Conservation (phyloP, 768 basidiomycete genomes). For the Agrocybe pediades region DNA sequence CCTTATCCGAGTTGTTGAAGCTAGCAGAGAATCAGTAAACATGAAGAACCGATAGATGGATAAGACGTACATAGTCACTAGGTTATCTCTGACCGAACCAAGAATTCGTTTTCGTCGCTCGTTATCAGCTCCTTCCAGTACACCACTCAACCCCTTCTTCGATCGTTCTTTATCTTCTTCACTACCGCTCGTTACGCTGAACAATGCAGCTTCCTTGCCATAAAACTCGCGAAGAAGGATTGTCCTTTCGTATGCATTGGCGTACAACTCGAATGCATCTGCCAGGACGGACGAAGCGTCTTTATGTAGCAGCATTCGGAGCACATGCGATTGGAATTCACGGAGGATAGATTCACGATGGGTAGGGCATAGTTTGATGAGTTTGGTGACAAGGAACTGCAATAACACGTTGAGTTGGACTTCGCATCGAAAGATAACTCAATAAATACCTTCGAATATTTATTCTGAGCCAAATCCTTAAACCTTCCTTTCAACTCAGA, state of each 20-base stretch:
- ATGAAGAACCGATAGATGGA: background rate
- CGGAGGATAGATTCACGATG: constrained; percentile 76
- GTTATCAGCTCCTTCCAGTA: constrained; percentile 63
- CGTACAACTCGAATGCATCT: constrained; percentile 86
- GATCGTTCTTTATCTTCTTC: constrained; percentile 64
- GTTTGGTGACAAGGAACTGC: constrained; percentile 83
- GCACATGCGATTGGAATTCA: constrained; percentile 77
- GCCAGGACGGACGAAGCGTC: constrained; percentile 84
- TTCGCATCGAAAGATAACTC: background rate
- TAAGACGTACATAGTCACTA: constrained; percentile 68
- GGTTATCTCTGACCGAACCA: constrained; percentile 67
- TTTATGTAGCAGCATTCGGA: constrained; percentile 79
- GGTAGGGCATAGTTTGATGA: constrained; percentile 72
- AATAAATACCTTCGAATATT: constrained; percentile 78
- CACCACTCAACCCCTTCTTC: constrained; percentile 66
- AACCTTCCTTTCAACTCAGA: constrained; percentile 81
- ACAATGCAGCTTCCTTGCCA: constrained; percentile 83
- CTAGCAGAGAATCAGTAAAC: constrained; percentile 36
- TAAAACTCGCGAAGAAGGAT: constrained; percentile 87
- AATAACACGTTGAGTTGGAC: background rate
- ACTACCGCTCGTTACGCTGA: constrained; percentile 56
- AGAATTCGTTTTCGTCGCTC: constrained; percentile 72
- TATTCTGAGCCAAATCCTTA: constrained; percentile 77
- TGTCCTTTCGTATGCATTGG: constrained; percentile 82
- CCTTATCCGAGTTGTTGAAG: constrained; percentile 92